Evolutionary conservation across 768 basidiomycete genomes (phyloP).

Genomic region (Ramaria sp.): DNA sequence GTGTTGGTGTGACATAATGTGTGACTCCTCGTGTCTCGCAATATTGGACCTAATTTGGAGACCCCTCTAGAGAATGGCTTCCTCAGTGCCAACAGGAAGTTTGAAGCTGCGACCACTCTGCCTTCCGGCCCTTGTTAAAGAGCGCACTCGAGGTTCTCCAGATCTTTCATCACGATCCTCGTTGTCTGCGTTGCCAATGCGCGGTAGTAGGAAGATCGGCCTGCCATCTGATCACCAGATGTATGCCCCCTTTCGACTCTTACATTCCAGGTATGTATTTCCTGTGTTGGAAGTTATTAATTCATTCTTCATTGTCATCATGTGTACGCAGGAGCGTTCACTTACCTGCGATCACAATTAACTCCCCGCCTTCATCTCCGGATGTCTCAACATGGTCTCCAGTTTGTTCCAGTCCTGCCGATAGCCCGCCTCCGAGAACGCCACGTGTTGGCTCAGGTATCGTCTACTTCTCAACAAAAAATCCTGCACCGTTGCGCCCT

Average conservation of each 20-base stretch:
- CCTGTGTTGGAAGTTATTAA: too few species aligned
- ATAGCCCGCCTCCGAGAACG: not conserved
- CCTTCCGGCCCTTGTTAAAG: not conserved
- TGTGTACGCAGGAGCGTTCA: not conserved
- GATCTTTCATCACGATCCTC: not conserved
- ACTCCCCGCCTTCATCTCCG: not conserved
- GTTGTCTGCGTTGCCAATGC: not conserved
- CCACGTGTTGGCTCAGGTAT: not conserved
- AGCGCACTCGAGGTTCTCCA: not conserved
- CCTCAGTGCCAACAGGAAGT: not conserved
- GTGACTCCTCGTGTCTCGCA: not conserved
- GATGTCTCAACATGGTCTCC: not conserved
- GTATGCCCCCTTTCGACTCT: not conserved
- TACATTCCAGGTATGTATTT: not conserved
- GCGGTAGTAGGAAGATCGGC: not conserved
- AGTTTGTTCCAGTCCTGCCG: not conserved
- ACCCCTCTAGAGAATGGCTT: not conserved
- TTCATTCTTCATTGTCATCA: too few species aligned
- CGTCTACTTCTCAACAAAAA: not conserved
- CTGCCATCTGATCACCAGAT: not conserved
- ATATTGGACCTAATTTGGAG: not conserved
- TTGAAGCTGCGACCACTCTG: not conserved
- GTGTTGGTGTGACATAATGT: not conserved
- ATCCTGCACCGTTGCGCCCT: not conserved
- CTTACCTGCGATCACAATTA: not conserved